A percentile compares a stretch with the other conserved stretches of the same genome.
phyloP scores from a whole-genome alignment of 345 rosid genomes.

The Eucalyptus fibrosa region DNA sequence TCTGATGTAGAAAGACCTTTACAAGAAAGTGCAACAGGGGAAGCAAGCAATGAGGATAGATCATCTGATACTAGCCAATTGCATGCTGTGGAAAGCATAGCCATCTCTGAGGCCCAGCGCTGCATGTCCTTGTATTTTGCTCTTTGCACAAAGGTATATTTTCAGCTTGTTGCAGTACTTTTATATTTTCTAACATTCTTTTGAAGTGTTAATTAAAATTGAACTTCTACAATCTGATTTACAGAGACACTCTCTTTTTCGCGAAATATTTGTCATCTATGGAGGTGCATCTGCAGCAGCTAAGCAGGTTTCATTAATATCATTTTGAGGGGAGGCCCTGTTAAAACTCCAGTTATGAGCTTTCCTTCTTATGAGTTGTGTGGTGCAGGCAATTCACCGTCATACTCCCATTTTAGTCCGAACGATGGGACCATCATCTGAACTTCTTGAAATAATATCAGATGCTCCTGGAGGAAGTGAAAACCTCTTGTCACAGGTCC shows the following conservation, averaged over 20 bases:
- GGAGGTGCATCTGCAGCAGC: conserved; percentile 50
- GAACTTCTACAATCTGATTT: conserved; percentile 3
- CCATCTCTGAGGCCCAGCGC: conserved; percentile 67
- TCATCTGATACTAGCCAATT: conserved; percentile 30
- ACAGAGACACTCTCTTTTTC: conserved; percentile 92
- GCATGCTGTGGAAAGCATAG: conserved; percentile 11
- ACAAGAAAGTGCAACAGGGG: conserved; percentile 25
- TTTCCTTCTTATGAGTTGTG: background rate
- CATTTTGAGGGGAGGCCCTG: background rate
- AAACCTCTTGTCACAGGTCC: conserved; percentile 80
- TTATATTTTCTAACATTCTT: background rate
- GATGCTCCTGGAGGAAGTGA: conserved; percentile 93
- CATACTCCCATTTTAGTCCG: conserved; percentile 93
- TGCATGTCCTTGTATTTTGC: conserved; percentile 93
- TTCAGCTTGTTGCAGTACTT: background rate
- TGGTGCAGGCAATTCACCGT: conserved; percentile 74
- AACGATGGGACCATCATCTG: conserved; percentile 89
- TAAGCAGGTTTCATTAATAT: conserved; percentile 51
- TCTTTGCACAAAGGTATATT: conserved; percentile 84
- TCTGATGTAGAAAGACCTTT: conserved; percentile 24
- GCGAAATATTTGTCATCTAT: conserved; percentile 62
- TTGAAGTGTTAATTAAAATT: background rate
- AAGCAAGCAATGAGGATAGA: conserved; percentile 22
- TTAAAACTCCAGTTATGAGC: background rate
- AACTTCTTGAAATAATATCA: conserved; percentile 80